A percentile compares a stretch with the other conserved stretches of the same genome.
phyloP scores from a whole-genome alignment of 495 filamentous ascomycete species.

The Daldinia childiae region DNA sequence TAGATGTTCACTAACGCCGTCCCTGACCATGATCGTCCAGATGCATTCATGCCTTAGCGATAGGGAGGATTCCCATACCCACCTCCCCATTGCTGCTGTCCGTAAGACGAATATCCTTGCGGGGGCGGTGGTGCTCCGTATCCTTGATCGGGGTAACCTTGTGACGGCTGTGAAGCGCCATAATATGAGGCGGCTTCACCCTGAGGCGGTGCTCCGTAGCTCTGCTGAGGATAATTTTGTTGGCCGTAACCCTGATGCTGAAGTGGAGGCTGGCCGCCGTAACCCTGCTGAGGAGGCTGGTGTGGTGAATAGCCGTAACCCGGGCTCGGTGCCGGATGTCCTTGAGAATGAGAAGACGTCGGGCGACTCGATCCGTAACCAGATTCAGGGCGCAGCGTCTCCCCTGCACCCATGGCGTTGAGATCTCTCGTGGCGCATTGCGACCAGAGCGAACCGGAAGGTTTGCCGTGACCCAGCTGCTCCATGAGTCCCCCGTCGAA shows the following conservation, averaged over 20 bases:
- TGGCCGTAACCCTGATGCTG: conserved; percentile 33
- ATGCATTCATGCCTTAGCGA: conserved; percentile 1
- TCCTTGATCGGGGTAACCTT: conserved; percentile 31
- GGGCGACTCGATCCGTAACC: conserved; percentile 34
- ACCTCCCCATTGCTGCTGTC: conserved; percentile 41
- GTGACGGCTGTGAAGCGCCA: conserved; percentile 18
- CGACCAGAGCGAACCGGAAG: conserved; percentile 61
- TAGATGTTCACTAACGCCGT: not conserved
- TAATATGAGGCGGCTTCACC: conserved; percentile 45
- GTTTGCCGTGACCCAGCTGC: conserved; percentile 61
- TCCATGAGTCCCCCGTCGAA: conserved; percentile 50
- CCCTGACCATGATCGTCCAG: not conserved
- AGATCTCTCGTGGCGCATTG: conserved; percentile 58
- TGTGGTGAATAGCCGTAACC: conserved; percentile 28
- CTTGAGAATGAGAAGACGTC: conserved; percentile 30
- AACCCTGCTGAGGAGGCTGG: conserved; percentile 17
- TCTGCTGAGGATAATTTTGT: conserved; percentile 23
- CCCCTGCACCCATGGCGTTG: conserved; percentile 46
- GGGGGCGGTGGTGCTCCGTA: conserved; percentile 39
- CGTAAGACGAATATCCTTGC: conserved; percentile 40
- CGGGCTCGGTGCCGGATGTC: conserved; percentile 12
- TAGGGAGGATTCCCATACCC: conserved; percentile 38
- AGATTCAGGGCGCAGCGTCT: conserved; percentile 24
- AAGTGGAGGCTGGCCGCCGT: conserved; percentile 12
- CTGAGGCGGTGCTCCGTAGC: conserved; percentile 29